Evolutionary conservation across 2,329 filamentous ascomycete genomes (phyloP), one percentile per base, ranked within the genome.

Genomic region (Sclerotinia spermophila): DNA sequence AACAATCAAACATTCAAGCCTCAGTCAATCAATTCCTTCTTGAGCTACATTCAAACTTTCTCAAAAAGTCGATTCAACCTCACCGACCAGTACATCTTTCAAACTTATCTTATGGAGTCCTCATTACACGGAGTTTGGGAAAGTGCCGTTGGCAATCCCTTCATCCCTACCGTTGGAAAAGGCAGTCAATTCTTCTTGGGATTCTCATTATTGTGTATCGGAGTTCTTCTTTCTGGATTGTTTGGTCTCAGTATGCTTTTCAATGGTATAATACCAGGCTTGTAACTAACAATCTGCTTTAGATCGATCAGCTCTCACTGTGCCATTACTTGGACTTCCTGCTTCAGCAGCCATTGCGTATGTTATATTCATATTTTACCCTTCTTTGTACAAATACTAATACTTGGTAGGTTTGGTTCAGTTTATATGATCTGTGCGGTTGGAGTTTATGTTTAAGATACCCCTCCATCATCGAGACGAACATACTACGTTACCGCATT

Each of bases 371-470:
- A 13, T 24, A 8, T 62, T 55, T 24, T n/a, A n/a, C 21, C 24
- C n/a, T 56, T 17, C 15, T 40, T 44, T 62, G 3, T 73, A 65
- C 66, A 21, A 3, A 21, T 44, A 67, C 73, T 77, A 48, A 78
- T 21, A 55, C 21, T 35, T 40, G 77, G 38, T 19, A 97, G 95
- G 66, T 92, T 97, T 81, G 96, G 96, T 77, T 91, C 95, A 66
- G 94, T 99, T 60, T 97, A 96, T 83, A 97, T 97, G 91, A 98
- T 99, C 83, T 99, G 96, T 83, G 96, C 94, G 72, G 96, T 96
- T 80, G 96, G 96, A 81, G 96, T 99, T 80, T 98, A 99, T 89
- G 93, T 99, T 81, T 99, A 80, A 73, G 66, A 71, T 66, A 72
- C 68, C 68, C 69, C 69, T 71, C 69, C 70, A 73, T 71, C 38